A percentile compares a stretch with the other conserved stretches of the same genome.
Conservation (phyloP, 495 filamentous ascomycete genomes). For the Lophiotrema nucula region DNA sequence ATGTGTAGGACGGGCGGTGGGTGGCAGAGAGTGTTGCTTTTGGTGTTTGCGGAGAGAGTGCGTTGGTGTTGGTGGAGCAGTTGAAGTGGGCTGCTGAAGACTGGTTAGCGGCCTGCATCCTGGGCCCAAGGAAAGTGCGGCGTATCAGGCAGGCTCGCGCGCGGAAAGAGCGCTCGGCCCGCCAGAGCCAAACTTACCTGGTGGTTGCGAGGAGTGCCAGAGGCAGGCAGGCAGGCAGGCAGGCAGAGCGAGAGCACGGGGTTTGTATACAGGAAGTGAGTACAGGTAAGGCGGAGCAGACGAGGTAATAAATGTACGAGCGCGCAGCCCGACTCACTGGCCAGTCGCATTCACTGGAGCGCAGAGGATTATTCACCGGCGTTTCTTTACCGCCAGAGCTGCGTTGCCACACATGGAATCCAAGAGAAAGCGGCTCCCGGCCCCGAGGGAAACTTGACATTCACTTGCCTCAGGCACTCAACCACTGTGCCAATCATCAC, state of each 20-base stretch:
- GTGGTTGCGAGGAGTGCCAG: background rate
- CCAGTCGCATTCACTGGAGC: conserved; percentile 10
- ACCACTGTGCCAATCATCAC: background rate
- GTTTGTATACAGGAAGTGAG: conserved; percentile 2
- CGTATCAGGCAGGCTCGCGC: conserved; percentile 29
- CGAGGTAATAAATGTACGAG: conserved; percentile 18
- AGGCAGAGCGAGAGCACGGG: background rate
- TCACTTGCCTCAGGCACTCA: background rate
- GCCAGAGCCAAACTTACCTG: conserved; percentile 18
- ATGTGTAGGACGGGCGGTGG: conserved; percentile 37
- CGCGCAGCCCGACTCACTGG: background rate
- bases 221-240: no score
- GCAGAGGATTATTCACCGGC: conserved; percentile 25
- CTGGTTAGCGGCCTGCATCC: conserved; percentile 34
- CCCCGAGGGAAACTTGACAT: background rate
- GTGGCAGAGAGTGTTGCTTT: conserved; percentile 31
- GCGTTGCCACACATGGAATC: conserved; percentile 22
- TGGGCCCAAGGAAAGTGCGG: conserved; percentile 28
- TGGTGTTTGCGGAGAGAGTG: conserved; percentile 11
- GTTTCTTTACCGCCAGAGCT: conserved; percentile 10
- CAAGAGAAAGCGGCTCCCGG: conserved; percentile 11
- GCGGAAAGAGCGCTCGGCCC: conserved; percentile 22
- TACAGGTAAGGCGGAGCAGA: conserved; percentile 16
- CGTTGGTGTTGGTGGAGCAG: conserved; percentile 28
- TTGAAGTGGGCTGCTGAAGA: conserved; percentile 30